These are phyloP conservation scores for Ceratocystis eucalypticola DNA, from an alignment of 2,329 filamentous ascomycete species.

Conservation along the genomic window DNA sequence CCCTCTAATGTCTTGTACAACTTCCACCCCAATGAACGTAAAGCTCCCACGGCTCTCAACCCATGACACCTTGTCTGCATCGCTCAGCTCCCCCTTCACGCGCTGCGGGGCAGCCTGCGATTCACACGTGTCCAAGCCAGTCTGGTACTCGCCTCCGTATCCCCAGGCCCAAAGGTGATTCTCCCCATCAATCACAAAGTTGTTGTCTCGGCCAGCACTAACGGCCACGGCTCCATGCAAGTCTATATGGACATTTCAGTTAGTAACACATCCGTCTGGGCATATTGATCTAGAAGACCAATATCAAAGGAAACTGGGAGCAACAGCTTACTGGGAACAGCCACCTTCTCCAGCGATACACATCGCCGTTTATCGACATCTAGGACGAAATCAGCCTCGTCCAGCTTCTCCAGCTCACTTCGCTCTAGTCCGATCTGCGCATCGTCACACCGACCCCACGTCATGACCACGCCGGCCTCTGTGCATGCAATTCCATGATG, in stretches of 20 bases:
- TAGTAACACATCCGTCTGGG: not conserved
- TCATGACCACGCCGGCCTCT: constrained; percentile 30
- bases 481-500: constrained; percentile 47
- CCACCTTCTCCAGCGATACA: constrained; percentile 13
- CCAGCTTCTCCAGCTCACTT: constrained; percentile 3
- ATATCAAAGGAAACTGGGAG: not conserved
- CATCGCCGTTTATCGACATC: constrained; percentile 13
- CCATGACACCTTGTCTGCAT: constrained; percentile 9
- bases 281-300: not conserved
- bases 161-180: constrained; percentile 17
- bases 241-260: not conserved
- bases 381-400: not conserved
- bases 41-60: constrained; percentile 13
- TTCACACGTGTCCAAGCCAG: constrained; percentile 9
- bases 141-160: constrained; percentile 15
- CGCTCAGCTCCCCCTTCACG: constrained; percentile 5
- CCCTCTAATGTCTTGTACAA: not conserved
- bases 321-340: not conserved
- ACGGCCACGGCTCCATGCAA: constrained; percentile 1
- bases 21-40: constrained; percentile 16
- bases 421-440: constrained; percentile 23
- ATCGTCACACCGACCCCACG: constrained; percentile 34
- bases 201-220: constrained; percentile 15
- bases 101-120: constrained; percentile 10
- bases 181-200: constrained; percentile 13